Conservation (phyloP, 1,284 basidiomycete genomes). For the Moesziomyces globuligerus region DNA sequence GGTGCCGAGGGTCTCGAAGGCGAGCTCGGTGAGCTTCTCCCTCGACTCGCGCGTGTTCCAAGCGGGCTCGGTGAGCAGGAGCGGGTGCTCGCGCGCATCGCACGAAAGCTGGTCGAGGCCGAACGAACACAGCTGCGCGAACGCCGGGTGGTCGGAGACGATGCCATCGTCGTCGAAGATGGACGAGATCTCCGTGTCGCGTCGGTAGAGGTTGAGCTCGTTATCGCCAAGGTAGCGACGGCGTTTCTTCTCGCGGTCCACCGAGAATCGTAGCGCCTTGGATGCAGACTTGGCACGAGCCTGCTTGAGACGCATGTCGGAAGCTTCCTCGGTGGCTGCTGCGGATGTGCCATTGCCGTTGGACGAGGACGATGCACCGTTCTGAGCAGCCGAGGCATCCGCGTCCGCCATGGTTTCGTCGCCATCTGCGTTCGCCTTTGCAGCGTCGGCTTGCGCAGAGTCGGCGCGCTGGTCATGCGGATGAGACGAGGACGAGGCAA, state of each 20-base stretch:
- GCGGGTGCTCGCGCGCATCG: conserved; percentile 79
- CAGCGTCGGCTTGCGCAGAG: no score
- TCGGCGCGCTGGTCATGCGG: conserved; percentile 12
- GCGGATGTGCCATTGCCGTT: conserved; percentile 14
- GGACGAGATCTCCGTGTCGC: conserved; percentile 84
- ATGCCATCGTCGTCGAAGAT: conserved; percentile 83
- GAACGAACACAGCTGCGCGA: conserved; percentile 43
- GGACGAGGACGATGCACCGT: conserved; percentile 9
- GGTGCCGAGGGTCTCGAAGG: conserved; percentile 93
- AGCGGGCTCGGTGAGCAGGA: conserved; percentile 92
- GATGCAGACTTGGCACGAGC: conserved; percentile 33
- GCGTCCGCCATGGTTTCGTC: conserved; percentile 30
- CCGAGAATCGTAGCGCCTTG: conserved; percentile 35
- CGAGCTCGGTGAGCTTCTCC: conserved; percentile 92
- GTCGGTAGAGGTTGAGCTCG: conserved; percentile 90
- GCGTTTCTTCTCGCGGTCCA: conserved; percentile 71
- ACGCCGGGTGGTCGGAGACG: conserved; percentile 40
- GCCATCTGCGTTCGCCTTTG: conserved; percentile 24
- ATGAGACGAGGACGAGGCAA: conserved; percentile 4
- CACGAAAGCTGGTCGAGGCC: conserved; percentile 49
- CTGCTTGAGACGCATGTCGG: conserved; percentile 37
- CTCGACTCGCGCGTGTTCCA: conserved; percentile 92
- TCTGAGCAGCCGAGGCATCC: conserved; percentile 4
- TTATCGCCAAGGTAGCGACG: conserved; percentile 81
- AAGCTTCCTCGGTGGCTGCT: conserved; percentile 23